phyloP scores from a whole-genome alignment of 192 early-diverging fungal species.

The Entrophospora sp. region DNA sequence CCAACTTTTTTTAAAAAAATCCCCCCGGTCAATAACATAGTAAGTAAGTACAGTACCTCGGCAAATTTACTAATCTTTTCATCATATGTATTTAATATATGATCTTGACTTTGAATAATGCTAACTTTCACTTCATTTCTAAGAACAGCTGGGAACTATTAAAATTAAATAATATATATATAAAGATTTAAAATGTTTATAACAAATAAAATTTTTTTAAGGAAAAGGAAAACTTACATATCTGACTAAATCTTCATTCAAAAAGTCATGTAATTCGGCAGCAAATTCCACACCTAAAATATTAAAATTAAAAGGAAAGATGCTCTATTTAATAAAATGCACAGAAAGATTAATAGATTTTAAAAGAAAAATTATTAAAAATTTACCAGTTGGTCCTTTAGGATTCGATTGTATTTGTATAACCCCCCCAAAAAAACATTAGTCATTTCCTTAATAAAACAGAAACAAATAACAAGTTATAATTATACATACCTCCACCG shows the following conservation, averaged over 20 bases:
- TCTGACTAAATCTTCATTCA: conserved; percentile 49
- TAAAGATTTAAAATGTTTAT: background rate
- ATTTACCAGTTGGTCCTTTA: conserved; percentile 32
- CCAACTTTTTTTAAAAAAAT: background rate
- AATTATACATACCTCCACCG: conserved; percentile 51
- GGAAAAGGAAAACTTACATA: conserved; percentile 31
- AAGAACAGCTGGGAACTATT: conserved; percentile 55
- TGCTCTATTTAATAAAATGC: background rate
- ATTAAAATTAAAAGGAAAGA: background rate
- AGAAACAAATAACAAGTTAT: no score
- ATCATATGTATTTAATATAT: conserved; percentile 65
- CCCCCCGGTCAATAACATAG: no score
- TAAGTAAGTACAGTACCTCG: no score
- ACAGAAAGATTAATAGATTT: background rate
- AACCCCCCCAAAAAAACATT: no score
- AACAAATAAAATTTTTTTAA: background rate
- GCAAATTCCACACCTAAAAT: conserved; percentile 58
- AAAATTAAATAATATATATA: background rate
- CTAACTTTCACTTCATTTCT: conserved; percentile 44
- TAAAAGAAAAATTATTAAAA: no score
- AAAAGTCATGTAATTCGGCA: conserved; percentile 45
- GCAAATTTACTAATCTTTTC: conserved; percentile 55
- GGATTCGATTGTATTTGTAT: no score
- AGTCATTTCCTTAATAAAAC: no score
- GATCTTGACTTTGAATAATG: conserved; percentile 60